A percentile compares a stretch with the other conserved stretches of the same genome.
phyloP scores from a whole-genome alignment of 352 stramenopile genomes.

The Globisporangium spinosum region DNA sequence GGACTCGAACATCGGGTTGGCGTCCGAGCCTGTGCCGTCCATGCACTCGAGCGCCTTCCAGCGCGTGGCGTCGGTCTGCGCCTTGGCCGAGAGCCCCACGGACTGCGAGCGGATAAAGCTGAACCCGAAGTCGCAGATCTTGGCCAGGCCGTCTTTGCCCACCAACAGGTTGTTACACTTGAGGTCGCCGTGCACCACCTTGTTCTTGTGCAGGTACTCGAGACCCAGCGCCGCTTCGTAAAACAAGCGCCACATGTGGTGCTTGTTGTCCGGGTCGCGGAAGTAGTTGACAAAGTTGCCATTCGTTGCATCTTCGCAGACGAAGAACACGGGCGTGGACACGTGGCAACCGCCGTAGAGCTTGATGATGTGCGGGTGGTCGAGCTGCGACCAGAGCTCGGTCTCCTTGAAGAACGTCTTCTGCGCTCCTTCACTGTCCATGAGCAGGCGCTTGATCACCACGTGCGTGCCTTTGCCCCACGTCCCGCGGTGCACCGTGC shows the following conservation, averaged over 20 bases:
- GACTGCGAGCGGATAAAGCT: conserved; percentile 34
- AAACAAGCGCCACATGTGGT: conserved; percentile 26
- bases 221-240: conserved; percentile 47
- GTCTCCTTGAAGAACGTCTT: conserved; percentile 14
- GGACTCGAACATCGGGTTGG: conserved; percentile 25
- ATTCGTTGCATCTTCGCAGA: conserved; percentile 37
- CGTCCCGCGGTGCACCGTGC: conserved; percentile 11
- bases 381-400: conserved; percentile 3
- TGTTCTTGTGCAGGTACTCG: conserved; percentile 48
- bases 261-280: conserved; percentile 14
- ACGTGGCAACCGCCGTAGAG: conserved; percentile 15
- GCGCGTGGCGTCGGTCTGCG: conserved; percentile 32
- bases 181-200: conserved; percentile 81
- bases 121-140: conserved; percentile 47
- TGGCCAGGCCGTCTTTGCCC: conserved; percentile 27
- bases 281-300: conserved; percentile 45
- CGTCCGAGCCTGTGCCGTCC: conserved; percentile 5
- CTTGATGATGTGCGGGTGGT: conserved; percentile 11
- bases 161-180: conserved; percentile 88
- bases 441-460: conserved; percentile 11
- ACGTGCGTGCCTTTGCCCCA: conserved; percentile 13
- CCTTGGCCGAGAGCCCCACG: conserved; percentile 24
- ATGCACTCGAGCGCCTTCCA: conserved; percentile 46
- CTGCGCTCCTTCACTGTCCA: background rate
- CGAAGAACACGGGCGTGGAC: conserved; percentile 21